Evolutionary conservation across 1,284 basidiomycete species (phyloP).

Genomic region (Cryptococcus maquisensis): DNA sequence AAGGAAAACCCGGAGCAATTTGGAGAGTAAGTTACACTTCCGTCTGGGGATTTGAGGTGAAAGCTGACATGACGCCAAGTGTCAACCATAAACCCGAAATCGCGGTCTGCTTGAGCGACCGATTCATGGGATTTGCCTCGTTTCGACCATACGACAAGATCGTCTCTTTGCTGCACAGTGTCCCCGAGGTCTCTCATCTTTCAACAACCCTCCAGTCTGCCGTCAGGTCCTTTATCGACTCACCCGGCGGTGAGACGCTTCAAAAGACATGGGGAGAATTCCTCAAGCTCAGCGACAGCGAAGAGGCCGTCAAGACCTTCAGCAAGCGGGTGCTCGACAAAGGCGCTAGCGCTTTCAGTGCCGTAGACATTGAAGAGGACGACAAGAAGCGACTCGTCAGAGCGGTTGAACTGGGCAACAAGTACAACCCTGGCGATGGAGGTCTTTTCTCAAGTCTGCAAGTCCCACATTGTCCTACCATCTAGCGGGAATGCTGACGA

Average conservation of each 20-base stretch:
- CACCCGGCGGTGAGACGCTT: neutral
- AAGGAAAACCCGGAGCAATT: conserved; percentile 33
- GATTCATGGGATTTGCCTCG: conserved; percentile 65
- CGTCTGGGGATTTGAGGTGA: neutral
- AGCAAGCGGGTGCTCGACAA: conserved; percentile 21
- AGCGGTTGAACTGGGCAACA: conserved; percentile 21
- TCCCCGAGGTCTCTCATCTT: conserved; percentile 17
- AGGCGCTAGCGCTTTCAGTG: conserved; percentile 15
- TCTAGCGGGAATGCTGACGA: neutral
- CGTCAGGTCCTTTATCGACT: conserved; percentile 8
- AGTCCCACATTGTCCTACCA: conserved; percentile 2
- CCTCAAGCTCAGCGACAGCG: conserved; percentile 16
- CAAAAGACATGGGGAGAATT: conserved; percentile 13
- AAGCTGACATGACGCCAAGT: conserved; percentile 3
- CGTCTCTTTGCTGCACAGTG: conserved; percentile 10
- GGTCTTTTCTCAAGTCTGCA: conserved; percentile 30
- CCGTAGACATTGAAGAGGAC: conserved; percentile 7
- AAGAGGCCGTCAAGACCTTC: conserved; percentile 17
- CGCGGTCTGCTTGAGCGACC: conserved; percentile 79
- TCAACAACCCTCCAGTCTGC: conserved; percentile 3
- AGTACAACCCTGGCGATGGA: conserved; percentile 33
- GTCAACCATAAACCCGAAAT: conserved; percentile 68
- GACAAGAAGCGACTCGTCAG: conserved; percentile 23
- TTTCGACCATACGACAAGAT: conserved; percentile 23
- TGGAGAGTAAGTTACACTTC: conserved; percentile 16